Base-by-base conservation (phyloP, 2,329 filamentous ascomycete species). In the Fusarium begoniae region DNA sequence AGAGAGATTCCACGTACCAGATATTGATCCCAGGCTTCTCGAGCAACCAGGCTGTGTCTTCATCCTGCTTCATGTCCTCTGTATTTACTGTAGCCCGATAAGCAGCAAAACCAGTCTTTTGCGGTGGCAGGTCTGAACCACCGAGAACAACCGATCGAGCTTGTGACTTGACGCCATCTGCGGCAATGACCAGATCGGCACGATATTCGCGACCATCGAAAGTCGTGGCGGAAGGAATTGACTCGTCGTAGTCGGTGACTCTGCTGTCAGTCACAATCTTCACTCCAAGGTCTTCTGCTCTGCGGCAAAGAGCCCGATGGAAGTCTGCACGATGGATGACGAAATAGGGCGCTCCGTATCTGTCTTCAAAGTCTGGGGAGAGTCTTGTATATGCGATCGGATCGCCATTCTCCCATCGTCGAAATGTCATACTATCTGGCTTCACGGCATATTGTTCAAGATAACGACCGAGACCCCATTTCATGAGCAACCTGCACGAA, bases 391-490 rank as follows among this genome's bases (percentile, higher is more conserved):
- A 66, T 0, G 61, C 63, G 0, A 66, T 66, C 1, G 50, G 14
- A 3, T 66, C 30, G 2, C 63, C 63, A 2, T 66, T 58, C 3
- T 38, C 24, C 63, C 63, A 66, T 26, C 63, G 8, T 17, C 63
- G 43, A 10, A 66, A 66, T 4, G 43, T 66, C 63, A 66, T 66
- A 10, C 61, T 66, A 1, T 58, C 63, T 6, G 63, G 61, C 15
- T 58, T 66, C 5, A 66, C 26, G 3, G 50, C 61, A 18, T 50
- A 28, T 7, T 58, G 13, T 18, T 66, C 12, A 9, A 66, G 50
- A 6, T 66, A 66, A 32, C 50, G 50, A 5, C 30, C 50, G 1
- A 66, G 26, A 3, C 63, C 63, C 61, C 63, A 66, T 22, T 20
- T 66, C 1, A 44, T 11, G 6, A 66, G 63, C 0, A 66, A 8